Evolutionary conservation across 2,329 filamentous ascomycete genomes (phyloP).

Genomic region (Epichloe baconii): DNA sequence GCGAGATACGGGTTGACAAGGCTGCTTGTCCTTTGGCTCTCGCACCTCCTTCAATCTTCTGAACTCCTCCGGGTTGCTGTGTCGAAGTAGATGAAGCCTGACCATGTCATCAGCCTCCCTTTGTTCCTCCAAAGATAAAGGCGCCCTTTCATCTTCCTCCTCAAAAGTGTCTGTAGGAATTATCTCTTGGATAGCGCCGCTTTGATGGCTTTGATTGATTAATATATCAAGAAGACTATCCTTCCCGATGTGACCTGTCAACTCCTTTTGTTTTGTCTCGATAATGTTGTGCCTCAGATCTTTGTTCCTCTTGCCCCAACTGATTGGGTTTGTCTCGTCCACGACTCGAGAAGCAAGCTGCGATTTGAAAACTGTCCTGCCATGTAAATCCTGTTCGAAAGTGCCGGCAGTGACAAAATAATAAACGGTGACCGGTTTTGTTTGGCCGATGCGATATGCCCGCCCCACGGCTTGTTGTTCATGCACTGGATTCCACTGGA

Average conservation of each 20-base stretch:
- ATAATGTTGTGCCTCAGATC: slow-evolving; percentile 49
- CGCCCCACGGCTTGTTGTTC: slow-evolving; percentile 83
- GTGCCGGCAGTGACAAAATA: slow-evolving; percentile 67
- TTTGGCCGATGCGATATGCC: slow-evolving; percentile 74
- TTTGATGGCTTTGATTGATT: slow-evolving; percentile 18
- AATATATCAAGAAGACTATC: slow-evolving; percentile 47
- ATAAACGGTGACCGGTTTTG: slow-evolving; percentile 73
- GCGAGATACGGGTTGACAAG: neutral
- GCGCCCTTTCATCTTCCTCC: slow-evolving; percentile 45
- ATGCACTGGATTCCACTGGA: slow-evolving; percentile 63
- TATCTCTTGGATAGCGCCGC: slow-evolving; percentile 37
- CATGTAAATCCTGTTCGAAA: slow-evolving; percentile 62
- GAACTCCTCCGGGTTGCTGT: slow-evolving; percentile 20
- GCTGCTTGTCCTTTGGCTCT: slow-evolving; percentile 1
- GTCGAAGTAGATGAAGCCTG: slow-evolving; percentile 20
- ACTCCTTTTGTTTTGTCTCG: slow-evolving; percentile 34
- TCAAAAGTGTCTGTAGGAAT: slow-evolving; percentile 61
- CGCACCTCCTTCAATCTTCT: slow-evolving; percentile 11
- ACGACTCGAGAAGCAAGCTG: slow-evolving; percentile 70
- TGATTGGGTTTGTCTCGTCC: slow-evolving; percentile 67
- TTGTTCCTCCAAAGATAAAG: slow-evolving; percentile 47
- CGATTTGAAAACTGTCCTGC: slow-evolving; percentile 67
- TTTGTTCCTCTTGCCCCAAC: slow-evolving; percentile 43
- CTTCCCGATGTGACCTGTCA: slow-evolving; percentile 42
- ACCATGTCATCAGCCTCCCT: slow-evolving; percentile 35